These are phyloP conservation scores for Geotrichum macrosporum DNA, from an alignment of 1,139 yeast species.

Conservation along the genomic window DNA sequence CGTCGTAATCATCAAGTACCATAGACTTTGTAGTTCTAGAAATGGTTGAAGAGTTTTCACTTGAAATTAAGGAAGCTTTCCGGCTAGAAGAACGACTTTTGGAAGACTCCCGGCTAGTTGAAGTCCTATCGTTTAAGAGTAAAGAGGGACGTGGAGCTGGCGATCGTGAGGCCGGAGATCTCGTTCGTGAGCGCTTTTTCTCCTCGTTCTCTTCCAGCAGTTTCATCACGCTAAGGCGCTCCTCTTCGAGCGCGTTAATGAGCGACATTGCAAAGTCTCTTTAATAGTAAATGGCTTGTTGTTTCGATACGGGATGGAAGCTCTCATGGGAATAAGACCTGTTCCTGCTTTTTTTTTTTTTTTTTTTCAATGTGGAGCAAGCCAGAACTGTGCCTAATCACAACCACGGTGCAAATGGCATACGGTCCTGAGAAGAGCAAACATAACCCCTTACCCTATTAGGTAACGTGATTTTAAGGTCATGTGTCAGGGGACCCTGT, in stretches of 20 bases:
- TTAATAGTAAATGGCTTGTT: too few relatives aligned
- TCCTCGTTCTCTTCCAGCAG: constrained; percentile 32
- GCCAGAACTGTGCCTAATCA: too few relatives aligned
- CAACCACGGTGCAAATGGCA: too few relatives aligned
- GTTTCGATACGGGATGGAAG: too few relatives aligned
- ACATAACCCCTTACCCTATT: too few relatives aligned
- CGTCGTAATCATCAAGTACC: background rate
- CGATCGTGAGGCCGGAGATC: constrained; percentile 11
- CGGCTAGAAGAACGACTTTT: constrained; percentile 6
- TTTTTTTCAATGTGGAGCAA: too few relatives aligned
- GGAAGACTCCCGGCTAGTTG: constrained; percentile 11
- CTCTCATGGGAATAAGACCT: too few relatives aligned
- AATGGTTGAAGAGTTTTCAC: constrained; percentile 6
- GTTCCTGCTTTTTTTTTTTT: too few relatives aligned
- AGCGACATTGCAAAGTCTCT: constrained; percentile 46
- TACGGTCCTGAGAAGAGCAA: too few relatives aligned
- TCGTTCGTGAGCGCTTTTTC: constrained; percentile 3
- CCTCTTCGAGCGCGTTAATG: constrained; percentile 47
- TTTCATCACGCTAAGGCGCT: constrained; percentile 41
- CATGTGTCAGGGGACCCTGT: too few relatives aligned
- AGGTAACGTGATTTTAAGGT: too few relatives aligned
- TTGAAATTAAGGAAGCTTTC: constrained; percentile 13
- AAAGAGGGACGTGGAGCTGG: constrained; percentile 18
- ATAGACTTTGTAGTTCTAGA: constrained; percentile 3
- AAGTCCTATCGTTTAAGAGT: constrained; percentile 5